phyloP scores from a whole-genome alignment of 2,329 filamentous ascomycete genomes.

The Colletotrichum euphorbiae region DNA sequence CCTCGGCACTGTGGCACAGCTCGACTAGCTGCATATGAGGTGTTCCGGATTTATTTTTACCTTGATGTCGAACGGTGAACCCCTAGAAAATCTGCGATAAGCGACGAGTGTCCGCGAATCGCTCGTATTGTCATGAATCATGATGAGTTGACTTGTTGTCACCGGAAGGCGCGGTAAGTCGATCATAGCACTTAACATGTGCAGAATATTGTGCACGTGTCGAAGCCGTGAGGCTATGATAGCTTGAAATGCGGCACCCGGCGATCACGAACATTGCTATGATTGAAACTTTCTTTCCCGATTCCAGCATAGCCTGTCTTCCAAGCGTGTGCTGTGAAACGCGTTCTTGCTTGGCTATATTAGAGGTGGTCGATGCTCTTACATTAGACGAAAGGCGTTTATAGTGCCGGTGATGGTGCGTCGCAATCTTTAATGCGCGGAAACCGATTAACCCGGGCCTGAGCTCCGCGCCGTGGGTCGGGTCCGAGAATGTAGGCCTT shows the following conservation, averaged over 20 bases:
- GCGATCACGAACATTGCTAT: conserved; percentile 4
- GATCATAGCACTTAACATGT: not conserved
- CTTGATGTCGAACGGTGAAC: not conserved
- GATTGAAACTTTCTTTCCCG: not conserved
- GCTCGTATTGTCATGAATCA: not conserved
- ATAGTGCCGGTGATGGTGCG: too few species aligned
- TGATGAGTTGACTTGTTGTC: not conserved
- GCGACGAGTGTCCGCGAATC: not conserved
- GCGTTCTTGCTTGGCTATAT: not conserved
- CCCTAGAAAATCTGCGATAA: not conserved
- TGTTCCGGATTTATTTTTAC: conserved; percentile 28
- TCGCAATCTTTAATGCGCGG: too few species aligned
- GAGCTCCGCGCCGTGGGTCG: too few species aligned
- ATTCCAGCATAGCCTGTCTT: not conserved
- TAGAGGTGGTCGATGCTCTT: conserved; percentile 8
- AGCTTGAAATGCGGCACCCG: not conserved
- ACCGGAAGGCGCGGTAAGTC: not conserved
- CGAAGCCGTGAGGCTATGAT: not conserved
- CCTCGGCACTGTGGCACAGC: conserved; percentile 15
- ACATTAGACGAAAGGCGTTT: not conserved
- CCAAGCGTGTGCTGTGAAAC: too few species aligned
- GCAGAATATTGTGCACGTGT: not conserved
- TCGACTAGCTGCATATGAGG: not conserved
- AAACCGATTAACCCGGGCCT: too few species aligned
- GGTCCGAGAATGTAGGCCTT: too few species aligned